Evolutionary conservation across 2,329 filamentous ascomycete species (phyloP).

Genomic region (Xylaria sp.): DNA sequence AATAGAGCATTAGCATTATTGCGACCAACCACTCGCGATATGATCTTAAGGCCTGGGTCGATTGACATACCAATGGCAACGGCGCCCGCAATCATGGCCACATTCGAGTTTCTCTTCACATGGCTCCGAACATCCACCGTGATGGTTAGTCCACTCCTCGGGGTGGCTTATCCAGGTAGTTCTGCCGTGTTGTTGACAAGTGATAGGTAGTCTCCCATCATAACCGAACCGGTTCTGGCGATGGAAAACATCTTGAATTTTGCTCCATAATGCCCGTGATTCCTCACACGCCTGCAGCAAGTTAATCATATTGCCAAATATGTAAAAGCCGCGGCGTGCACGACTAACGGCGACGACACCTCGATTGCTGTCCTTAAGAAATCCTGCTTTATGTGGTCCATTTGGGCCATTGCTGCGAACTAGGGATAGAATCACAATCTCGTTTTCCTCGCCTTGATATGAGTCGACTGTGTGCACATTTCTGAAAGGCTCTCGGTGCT

Average conservation of each 20-base stretch:
- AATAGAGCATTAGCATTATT: slow-evolving; percentile 13
- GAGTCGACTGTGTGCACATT: slow-evolving; percentile 84
- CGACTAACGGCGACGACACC: slow-evolving; percentile 67
- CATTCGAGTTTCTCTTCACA: slow-evolving; percentile 36
- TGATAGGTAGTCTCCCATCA: slow-evolving; percentile 60
- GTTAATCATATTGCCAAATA: slow-evolving; percentile 77
- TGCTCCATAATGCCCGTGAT: slow-evolving; percentile 48
- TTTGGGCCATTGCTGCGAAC: slow-evolving; percentile 70
- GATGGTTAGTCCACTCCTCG: slow-evolving; percentile 54
- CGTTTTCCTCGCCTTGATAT: slow-evolving; percentile 91
- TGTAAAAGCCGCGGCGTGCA: slow-evolving; percentile 78
- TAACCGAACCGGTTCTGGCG: slow-evolving; percentile 41
- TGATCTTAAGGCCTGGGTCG: too few relatives aligned
- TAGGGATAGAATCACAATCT: slow-evolving; percentile 79
- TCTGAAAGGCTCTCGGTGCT: slow-evolving; percentile 42
- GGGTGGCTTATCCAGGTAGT: slow-evolving; percentile 58
- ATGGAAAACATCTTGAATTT: slow-evolving; percentile 49
- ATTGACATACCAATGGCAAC: slow-evolving; percentile 42
- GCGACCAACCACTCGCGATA: too few relatives aligned
- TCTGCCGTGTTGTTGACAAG: slow-evolving; percentile 64
- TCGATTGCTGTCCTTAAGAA: slow-evolving; percentile 68
- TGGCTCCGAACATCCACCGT: slow-evolving; percentile 38
- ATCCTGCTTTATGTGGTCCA: slow-evolving; percentile 63
- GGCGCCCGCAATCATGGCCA: slow-evolving; percentile 39
- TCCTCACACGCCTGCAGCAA: slow-evolving; percentile 52